phyloP scores from a whole-genome alignment of 495 filamentous ascomycete species.

The Podospora pseudocomata region DNA sequence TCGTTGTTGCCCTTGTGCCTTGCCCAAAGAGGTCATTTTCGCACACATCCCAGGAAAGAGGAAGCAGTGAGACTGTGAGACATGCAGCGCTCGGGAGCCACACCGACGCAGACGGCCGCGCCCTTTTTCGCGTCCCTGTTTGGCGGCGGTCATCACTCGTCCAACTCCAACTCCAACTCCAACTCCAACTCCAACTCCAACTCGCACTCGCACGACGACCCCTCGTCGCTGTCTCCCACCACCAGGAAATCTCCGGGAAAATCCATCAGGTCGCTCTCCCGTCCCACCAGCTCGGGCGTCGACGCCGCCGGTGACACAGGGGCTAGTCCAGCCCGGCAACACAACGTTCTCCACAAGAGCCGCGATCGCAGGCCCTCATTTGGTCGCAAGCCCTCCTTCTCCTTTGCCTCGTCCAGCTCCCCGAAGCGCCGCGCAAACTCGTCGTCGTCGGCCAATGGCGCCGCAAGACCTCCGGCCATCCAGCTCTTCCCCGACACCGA shows the following conservation, averaged over 20 bases:
- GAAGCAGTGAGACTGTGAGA: slow-evolving; percentile 21
- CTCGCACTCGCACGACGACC: slow-evolving; percentile 4
- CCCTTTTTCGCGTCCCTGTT: slow-evolving; percentile 46
- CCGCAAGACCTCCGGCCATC: slow-evolving; percentile 10
- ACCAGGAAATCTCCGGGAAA: slow-evolving; percentile 18
- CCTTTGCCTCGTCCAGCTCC: slow-evolving; percentile 39
- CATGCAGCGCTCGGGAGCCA: slow-evolving; percentile 42
- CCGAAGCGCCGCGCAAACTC: slow-evolving; percentile 41
- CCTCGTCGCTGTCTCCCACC: slow-evolving; percentile 12
- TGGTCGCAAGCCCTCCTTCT: slow-evolving; percentile 42
- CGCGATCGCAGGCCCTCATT: slow-evolving; percentile 47
- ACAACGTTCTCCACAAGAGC: slow-evolving; percentile 41
- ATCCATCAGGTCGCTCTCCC: slow-evolving; percentile 20
- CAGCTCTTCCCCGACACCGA: slow-evolving; percentile 23
- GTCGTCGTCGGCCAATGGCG: slow-evolving; percentile 27
- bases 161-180: neutral
- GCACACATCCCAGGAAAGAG: neutral
- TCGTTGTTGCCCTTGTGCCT: slow-evolving; percentile 7
- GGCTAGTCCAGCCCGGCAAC: slow-evolving; percentile 24
- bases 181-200: neutral
- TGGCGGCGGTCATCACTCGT: slow-evolving; percentile 27
- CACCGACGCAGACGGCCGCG: slow-evolving; percentile 38
- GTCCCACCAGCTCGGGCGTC: slow-evolving; percentile 40
- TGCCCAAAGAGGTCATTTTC: slow-evolving; percentile 13
- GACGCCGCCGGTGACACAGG: slow-evolving; percentile 5